phyloP scores from a whole-genome alignment of 2,329 filamentous ascomycete genomes.

The Botrytis fabae region DNA sequence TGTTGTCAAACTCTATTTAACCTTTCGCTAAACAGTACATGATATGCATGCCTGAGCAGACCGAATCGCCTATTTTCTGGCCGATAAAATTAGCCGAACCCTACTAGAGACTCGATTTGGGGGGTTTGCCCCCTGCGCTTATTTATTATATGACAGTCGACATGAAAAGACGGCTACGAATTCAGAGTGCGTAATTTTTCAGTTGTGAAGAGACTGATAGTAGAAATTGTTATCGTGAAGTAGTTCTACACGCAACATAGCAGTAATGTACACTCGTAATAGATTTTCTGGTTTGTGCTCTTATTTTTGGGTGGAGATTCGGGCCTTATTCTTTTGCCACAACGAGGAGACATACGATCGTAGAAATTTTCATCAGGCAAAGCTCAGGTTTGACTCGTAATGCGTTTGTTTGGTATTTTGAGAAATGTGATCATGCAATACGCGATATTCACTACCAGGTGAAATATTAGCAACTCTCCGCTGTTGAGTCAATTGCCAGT shows the following conservation, averaged over 20 bases:
- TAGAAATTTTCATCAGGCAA: neutral
- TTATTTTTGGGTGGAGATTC: neutral
- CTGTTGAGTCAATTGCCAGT: neutral
- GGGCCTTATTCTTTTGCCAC: neutral
- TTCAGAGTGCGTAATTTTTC: neutral
- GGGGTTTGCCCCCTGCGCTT: neutral
- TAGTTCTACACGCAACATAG: neutral
- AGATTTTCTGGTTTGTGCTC: neutral
- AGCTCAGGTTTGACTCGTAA: neutral
- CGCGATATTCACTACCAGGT: neutral
- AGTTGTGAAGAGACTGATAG: neutral
- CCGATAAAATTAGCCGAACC: neutral
- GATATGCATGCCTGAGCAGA: neutral
- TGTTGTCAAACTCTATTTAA: accelerated
- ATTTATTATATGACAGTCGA: neutral
- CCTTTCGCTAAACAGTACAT: neutral
- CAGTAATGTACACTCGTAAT: neutral
- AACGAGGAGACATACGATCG: neutral
- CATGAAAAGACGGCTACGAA: neutral
- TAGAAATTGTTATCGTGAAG: neutral
- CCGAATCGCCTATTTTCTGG: neutral
- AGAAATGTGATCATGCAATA: neutral
- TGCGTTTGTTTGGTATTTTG: too few relatives aligned
- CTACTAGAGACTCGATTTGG: neutral
- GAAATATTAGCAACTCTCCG: too few relatives aligned